These are phyloP conservation scores for Ilyonectria sp. DNA, from an alignment of 2,329 filamentous ascomycete genomes.

Conservation along the genomic window DNA sequence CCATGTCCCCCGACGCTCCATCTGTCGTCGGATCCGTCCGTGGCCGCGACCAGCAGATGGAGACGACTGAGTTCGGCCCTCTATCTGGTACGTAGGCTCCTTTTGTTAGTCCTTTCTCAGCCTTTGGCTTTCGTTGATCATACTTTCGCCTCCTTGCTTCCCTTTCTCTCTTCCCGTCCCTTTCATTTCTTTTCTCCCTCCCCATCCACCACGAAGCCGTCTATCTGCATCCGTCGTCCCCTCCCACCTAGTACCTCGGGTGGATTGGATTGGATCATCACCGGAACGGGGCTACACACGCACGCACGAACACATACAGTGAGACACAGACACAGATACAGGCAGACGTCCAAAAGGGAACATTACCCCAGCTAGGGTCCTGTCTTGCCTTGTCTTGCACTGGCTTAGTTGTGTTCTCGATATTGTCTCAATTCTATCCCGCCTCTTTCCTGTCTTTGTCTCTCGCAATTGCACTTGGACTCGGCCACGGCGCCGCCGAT, in stretches of 20 bases:
- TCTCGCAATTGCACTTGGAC: constrained; percentile 20
- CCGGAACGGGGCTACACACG: background rate
- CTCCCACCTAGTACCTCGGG: constrained; percentile 10
- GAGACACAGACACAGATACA: constrained; percentile 7
- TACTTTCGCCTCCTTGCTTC: constrained; percentile 5
- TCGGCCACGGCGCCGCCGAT: constrained; percentile 37
- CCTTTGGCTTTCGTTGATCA: constrained; percentile 20
- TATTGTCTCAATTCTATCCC: constrained; percentile 13
- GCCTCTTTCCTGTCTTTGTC: constrained; percentile 1
- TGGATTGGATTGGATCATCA: constrained; percentile 1
- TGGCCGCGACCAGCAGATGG: constrained; percentile 18
- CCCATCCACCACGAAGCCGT: background rate
- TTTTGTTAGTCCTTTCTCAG: constrained; percentile 16
- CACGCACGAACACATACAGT: background rate
- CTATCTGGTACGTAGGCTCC: constrained; percentile 15
- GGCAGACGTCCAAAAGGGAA: background rate
- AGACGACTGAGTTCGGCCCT: constrained; percentile 18
- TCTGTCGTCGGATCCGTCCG: constrained; percentile 30
- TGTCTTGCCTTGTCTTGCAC: constrained; percentile 17
- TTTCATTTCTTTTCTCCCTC: background rate
- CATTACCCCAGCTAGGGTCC: background rate
- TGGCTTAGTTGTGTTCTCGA: constrained; percentile 5
- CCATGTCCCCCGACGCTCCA: constrained; percentile 26
- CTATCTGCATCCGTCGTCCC: constrained; percentile 12
- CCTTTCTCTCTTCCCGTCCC: constrained; percentile 2